Percentiles rank a stretch among this genome's conserved stretches.
These are phyloP conservation scores for Mycena amicta DNA, from an alignment of 768 basidiomycete species.

Conservation along the genomic window DNA sequence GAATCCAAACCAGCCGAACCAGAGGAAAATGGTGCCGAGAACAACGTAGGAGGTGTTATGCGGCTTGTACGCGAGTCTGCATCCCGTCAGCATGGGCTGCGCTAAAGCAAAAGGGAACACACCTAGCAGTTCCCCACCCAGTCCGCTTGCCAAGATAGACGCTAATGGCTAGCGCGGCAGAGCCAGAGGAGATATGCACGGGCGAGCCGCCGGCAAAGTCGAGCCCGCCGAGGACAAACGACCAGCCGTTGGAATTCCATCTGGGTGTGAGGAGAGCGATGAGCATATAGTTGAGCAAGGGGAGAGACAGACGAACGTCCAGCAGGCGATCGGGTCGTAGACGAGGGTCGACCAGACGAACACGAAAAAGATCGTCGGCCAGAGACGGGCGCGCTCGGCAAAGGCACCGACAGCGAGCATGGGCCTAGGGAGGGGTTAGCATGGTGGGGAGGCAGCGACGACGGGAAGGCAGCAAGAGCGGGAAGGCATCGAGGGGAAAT, in stretches of 20 bases:
- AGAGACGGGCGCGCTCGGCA: conserved; percentile 84
- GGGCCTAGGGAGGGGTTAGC: conserved; percentile 49
- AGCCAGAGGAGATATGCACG: conserved; percentile 70
- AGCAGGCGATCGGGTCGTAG: conserved; percentile 93
- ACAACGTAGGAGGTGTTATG: conserved; percentile 69
- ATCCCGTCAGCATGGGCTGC: too few relatives aligned
- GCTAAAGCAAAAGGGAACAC: too few relatives aligned
- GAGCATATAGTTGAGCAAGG: not conserved
- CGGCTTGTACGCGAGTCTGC: conserved; percentile 61
- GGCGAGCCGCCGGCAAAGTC: conserved; percentile 73
- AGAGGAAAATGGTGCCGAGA: conserved; percentile 66
- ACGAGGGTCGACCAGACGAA: conserved; percentile 89
- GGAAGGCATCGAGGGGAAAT: not conserved
- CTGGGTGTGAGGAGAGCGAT: not conserved
- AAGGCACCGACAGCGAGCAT: conserved; percentile 91
- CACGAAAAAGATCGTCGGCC: conserved; percentile 86
- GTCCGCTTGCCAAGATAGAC: conserved; percentile 65
- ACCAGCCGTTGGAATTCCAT: conserved; percentile 80
- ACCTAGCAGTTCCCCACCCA: conserved; percentile 63
- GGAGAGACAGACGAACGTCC: conserved; percentile 69
- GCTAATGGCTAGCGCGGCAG: conserved; percentile 62
- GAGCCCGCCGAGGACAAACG: conserved; percentile 69
- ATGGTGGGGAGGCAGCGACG: conserved; percentile 3
- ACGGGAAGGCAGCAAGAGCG: not conserved
- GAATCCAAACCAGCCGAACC: conserved; percentile 77